Evolutionary conservation across 2,329 filamentous ascomycete species (phyloP).

Genomic region (Cytospora schulzeri): DNA sequence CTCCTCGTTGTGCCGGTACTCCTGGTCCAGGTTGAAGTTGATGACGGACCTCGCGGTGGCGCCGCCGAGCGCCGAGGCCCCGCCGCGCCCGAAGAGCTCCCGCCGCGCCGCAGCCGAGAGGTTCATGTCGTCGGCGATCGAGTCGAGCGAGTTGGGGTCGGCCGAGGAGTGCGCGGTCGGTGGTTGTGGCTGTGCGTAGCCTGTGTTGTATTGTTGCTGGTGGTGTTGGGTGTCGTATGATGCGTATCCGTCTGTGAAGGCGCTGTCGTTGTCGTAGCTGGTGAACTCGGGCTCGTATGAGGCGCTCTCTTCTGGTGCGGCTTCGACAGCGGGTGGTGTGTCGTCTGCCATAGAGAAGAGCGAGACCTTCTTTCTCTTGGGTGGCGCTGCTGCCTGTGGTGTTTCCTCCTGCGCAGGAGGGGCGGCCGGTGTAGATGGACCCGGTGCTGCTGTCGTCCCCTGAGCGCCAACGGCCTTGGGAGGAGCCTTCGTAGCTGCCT

Average conservation of each 20-base stretch:
- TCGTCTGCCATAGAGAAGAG: slow-evolving; percentile 68
- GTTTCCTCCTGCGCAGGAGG: slow-evolving; percentile 25
- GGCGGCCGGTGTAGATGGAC: slow-evolving; percentile 4
- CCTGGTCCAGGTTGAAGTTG: slow-evolving; percentile 85
- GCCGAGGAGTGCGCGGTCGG: not conserved
- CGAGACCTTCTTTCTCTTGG: slow-evolving; percentile 62
- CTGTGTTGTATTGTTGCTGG: slow-evolving; percentile 10
- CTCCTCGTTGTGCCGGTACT: slow-evolving; percentile 84
- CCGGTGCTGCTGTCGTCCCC: slow-evolving; percentile 28
- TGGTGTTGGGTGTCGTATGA: slow-evolving; percentile 33
- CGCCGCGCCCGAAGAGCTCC: slow-evolving; percentile 79
- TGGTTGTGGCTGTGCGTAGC: slow-evolving; percentile 24
- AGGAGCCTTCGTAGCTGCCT: slow-evolving; percentile 24
- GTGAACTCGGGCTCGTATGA: slow-evolving; percentile 42
- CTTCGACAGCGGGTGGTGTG: slow-evolving; percentile 31
- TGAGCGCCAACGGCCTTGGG: slow-evolving; percentile 7
- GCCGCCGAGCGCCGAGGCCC: slow-evolving; percentile 40
- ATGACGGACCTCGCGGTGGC: slow-evolving; percentile 66
- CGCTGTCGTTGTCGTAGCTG: slow-evolving; percentile 37
- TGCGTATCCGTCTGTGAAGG: slow-evolving; percentile 37
- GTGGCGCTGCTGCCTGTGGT: slow-evolving; percentile 27
- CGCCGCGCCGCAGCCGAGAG: slow-evolving; percentile 75
- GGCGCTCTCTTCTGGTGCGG: slow-evolving; percentile 28
- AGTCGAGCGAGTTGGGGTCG: slow-evolving; percentile 59
- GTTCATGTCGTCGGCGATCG: slow-evolving; percentile 76